These are phyloP conservation scores for Kazachstania sp. DNA, from an alignment of 1,139 yeast genomes.

Conservation along the genomic window DNA sequence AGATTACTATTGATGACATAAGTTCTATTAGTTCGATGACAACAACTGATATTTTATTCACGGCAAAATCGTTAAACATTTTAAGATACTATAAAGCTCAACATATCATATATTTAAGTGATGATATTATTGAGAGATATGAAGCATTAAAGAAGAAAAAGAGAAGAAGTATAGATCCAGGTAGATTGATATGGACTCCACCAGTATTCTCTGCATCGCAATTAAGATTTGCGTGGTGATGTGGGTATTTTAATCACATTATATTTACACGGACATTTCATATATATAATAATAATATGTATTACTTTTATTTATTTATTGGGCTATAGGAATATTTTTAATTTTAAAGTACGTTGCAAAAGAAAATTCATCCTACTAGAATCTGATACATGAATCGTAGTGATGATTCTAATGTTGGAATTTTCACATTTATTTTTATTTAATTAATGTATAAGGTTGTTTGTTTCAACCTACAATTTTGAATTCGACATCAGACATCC, in stretches of 20 bases:
- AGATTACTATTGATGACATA: slow-evolving; percentile 87
- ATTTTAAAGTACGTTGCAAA: too few species aligned
- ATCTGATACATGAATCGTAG: neutral
- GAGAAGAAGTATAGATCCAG: slow-evolving; percentile 68
- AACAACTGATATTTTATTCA: slow-evolving; percentile 88
- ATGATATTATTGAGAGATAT: slow-evolving; percentile 68
- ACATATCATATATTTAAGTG: slow-evolving; percentile 85
- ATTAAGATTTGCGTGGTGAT: slow-evolving; percentile 84
- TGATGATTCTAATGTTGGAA: neutral
- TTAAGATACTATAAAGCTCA: slow-evolving; percentile 91
- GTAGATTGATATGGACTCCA: slow-evolving; percentile 78
- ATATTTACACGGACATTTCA: neutral
- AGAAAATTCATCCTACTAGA: too few species aligned
- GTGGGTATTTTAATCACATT: neutral
- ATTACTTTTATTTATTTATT: neutral
- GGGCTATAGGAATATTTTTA: too few species aligned
- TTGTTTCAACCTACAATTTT: slow-evolving; percentile 26
- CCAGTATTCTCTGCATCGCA: slow-evolving; percentile 96
- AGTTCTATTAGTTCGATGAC: slow-evolving; percentile 88
- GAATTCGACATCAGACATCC: slow-evolving; percentile 40
- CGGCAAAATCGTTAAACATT: slow-evolving; percentile 84
- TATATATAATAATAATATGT: neutral
- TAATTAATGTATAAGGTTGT: neutral
- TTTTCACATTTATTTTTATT: neutral
- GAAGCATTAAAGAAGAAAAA: slow-evolving; percentile 67